Evolutionary conservation across 2,329 filamentous ascomycete species (phyloP), one percentile per base, ranked within the genome.

Genomic region (Fusarium napiforme): DNA sequence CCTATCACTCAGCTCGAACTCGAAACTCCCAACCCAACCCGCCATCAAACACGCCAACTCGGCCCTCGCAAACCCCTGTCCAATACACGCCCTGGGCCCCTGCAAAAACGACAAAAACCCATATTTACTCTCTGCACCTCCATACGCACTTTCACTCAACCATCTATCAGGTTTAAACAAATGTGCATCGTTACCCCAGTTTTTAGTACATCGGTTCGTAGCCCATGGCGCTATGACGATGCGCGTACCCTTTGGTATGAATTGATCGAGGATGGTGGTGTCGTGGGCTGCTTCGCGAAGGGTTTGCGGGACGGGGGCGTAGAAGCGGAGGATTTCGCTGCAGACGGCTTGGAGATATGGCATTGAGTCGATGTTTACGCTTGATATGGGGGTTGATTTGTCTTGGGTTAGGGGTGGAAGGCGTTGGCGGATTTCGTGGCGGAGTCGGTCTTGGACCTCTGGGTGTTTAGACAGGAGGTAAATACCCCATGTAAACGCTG

Each of bases 1-100:
- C 76, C 88, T 82, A 74, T 90, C 82, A 67, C 80, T 79, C 52
- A 91, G 77, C 74, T 83, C 83, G 78, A 91, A 90, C 78, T 90
- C 87, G 81, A 96, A 97, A 34, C 89, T 87, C 2, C 94, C 94
- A 7, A 95, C 88, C 86, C 93, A 90, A 5, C 89, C 87, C n/a
- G 94, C 95, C 47, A 98, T 79, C 72, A 98, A 83, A 78, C 92
- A 96, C 10, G 93, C 93, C 81, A 97, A 93, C 84, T 98, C 95
- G 1, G 92, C 90, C 79, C 90, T 92, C 0, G 95, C 93, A 82
- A 97, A 97, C 2, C 86, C 86, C 81, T 91, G 88, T 0, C 95
- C 95, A 75, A 97, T 97, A 79, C 95, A 97, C 77, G 91, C 93
- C 63, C 94, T 85, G 3, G 94, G 94, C 0, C 95, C 95, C 79